These are phyloP conservation scores for Umbelopsis isabellina DNA, from an alignment of 192 early-diverging fungal species.

Conservation along the genomic window DNA sequence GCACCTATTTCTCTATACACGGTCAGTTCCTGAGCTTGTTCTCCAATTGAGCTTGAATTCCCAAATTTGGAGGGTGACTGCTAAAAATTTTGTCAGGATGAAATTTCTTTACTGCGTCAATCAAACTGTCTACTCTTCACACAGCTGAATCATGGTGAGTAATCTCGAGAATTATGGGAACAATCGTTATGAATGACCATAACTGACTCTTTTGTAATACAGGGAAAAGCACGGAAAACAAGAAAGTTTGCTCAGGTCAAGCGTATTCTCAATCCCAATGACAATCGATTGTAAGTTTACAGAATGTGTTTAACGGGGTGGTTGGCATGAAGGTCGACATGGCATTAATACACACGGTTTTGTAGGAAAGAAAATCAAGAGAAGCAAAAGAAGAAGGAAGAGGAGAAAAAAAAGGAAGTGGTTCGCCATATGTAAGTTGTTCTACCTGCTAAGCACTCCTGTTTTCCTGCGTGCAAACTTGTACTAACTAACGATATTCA, in stretches of 20 bases:
- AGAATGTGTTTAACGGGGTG: not conserved
- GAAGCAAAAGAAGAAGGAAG: constrained; percentile 68
- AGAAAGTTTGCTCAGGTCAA: constrained; percentile 96
- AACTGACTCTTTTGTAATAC: not conserved
- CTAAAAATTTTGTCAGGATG: constrained; percentile 1
- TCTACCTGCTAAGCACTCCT: not conserved
- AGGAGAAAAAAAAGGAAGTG: constrained; percentile 68
- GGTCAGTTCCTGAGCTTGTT: too few species aligned
- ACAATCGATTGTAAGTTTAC: constrained; percentile 80
- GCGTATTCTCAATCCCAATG: constrained; percentile 89
- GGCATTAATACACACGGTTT: constrained; percentile 25
- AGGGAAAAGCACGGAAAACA: constrained; percentile 91
- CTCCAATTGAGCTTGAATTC: too few species aligned
- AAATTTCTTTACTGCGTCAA: not conserved
- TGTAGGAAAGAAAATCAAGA: constrained; percentile 59
- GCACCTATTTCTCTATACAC: too few species aligned
- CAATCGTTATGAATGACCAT: too few species aligned
- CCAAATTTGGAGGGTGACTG: not conserved
- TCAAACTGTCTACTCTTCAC: not conserved
- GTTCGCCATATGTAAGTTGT: constrained; percentile 75
- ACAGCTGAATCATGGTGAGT: constrained; percentile 2
- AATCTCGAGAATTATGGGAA: not conserved
- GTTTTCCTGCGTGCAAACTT: not conserved
- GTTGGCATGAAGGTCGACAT: constrained; percentile 21
- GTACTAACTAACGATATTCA: constrained; percentile 29